Conservation (phyloP, 306 rosid genomes). For the Vigna nakashimae region DNA sequence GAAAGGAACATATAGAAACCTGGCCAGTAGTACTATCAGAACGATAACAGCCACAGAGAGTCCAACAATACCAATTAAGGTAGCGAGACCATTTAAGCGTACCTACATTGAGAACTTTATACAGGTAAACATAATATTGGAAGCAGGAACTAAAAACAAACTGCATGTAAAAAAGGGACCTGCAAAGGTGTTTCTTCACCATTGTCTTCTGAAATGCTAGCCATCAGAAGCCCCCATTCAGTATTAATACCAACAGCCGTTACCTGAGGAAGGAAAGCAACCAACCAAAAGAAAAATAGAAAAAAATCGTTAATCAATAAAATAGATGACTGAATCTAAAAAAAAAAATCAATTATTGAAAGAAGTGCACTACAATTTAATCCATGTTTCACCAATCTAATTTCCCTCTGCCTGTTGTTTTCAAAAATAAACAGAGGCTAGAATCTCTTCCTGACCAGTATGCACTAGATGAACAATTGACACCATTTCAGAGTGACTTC, state of each 20-base stretch:
- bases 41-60: constrained; percentile 77
- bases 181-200: constrained; percentile 99
- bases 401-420: constrained; percentile 26
- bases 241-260: constrained; percentile 90
- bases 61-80: constrained; percentile 87
- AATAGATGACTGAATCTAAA: constrained; percentile 2
- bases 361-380: constrained; percentile 8
- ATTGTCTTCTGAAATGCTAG: constrained; percentile 89
- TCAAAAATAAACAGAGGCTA: constrained; percentile 12
- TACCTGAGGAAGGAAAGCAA: constrained; percentile 58
- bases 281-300: constrained; percentile 28
- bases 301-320: constrained; percentile 23
- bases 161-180: constrained; percentile 49
- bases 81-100: constrained; percentile 90
- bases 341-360: constrained; percentile 5
- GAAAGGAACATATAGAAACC: constrained; percentile 54
- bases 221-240: constrained; percentile 97
- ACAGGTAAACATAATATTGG: constrained; percentile 32
- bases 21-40: constrained; percentile 70
- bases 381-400: constrained; percentile 5
- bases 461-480: constrained; percentile 15
- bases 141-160: neutral
- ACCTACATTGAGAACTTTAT: constrained; percentile 56
- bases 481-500: neutral
- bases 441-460: constrained; percentile 33